These are phyloP conservation scores for Aspergillus pseudoterreus DNA, from an alignment of 2,329 filamentous ascomycete genomes.

Conservation along the genomic window DNA sequence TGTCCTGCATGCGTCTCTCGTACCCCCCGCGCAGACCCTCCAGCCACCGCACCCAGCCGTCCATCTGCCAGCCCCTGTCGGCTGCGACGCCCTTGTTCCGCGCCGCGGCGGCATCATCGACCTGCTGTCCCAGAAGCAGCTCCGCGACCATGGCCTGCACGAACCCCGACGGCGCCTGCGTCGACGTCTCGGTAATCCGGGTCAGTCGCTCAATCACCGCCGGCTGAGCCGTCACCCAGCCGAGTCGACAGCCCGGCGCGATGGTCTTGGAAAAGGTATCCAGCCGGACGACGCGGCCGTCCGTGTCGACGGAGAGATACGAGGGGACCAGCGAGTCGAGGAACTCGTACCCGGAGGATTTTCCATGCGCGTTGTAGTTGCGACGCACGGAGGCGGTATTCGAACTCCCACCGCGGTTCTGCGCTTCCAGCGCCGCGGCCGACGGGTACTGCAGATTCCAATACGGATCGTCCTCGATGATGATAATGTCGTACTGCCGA, in stretches of 20 bases:
- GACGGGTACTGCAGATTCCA: slow-evolving; percentile 91
- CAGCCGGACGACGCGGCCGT: slow-evolving; percentile 82
- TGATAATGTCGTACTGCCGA: slow-evolving; percentile 81
- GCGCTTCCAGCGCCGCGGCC: slow-evolving; percentile 47
- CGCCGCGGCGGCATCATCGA: slow-evolving; percentile 44
- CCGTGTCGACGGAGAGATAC: slow-evolving; percentile 74
- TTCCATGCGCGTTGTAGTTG: slow-evolving; percentile 42
- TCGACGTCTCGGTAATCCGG: slow-evolving; percentile 72
- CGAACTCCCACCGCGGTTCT: slow-evolving; percentile 25
- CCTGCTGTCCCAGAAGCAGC: slow-evolving; percentile 65
- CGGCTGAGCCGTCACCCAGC: slow-evolving; percentile 86
- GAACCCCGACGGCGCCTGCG: slow-evolving; percentile 84
- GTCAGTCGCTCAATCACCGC: slow-evolving; percentile 68
- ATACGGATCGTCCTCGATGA: slow-evolving; percentile 92
- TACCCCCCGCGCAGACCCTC: slow-evolving; percentile 79
- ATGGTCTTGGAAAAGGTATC: slow-evolving; percentile 95
- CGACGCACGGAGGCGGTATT: slow-evolving; percentile 29
- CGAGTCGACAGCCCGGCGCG: slow-evolving; percentile 82
- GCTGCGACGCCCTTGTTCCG: slow-evolving; percentile 38
- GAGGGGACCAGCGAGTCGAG: slow-evolving; percentile 80
- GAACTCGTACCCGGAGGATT: slow-evolving; percentile 67
- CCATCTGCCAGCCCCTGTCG: slow-evolving; percentile 68
- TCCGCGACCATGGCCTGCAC: slow-evolving; percentile 70
- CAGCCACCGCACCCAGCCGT: slow-evolving; percentile 89
- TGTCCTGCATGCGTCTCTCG: slow-evolving; percentile 75